Base-by-base conservation (phyloP, 768 basidiomycete genomes). In the Xerocomellus dryophilus region DNA sequence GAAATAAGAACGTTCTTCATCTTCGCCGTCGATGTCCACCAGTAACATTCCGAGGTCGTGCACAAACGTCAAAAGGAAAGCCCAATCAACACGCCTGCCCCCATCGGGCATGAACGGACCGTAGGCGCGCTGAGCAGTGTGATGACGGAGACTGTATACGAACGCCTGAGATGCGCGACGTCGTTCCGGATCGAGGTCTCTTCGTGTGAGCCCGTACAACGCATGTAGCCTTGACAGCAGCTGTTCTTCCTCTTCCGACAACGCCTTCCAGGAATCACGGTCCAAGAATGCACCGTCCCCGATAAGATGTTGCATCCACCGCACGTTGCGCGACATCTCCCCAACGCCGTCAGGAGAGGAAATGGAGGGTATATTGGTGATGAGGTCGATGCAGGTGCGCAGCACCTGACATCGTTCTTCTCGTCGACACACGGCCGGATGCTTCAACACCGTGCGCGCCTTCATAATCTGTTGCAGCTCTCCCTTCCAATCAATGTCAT, bases 141-240 rank as follows among this genome's bases (percentile, higher is more conserved):
- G 86, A 34, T 85, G 76, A 4, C 79, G 75, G 64, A 86, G 74
- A 54, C 80, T 76, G 59, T 90, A 90, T 17, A 88, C 82, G 54
- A 68, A 82, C 2, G 78, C 78, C 38, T 82, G 77, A 9, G 81
- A 78, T 7, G 67, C 65, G 7, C 74, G 72, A 8, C 76, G 72
- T 17, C 60, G 63, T 38, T 53, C 53, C 5, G 43, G 59, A 38
- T 51, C 64, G n/a, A 68, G 48, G 54, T 88, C 85, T 8, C 47
- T 52, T 7, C 61, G 61, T 1, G 84, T 84, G 21, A 85, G 58
- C 5, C 86, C 86, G 60, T 75, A 82, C 60, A 78, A 74, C 5
- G 78, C 75, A 60, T 86, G 85, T 53, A 89, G 58, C 41, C 73
- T 74, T 1, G 79, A 75, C 35, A 75, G 68, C n/a, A 82, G 60